Conservation (phyloP, 23 red algal genomes). For the Agarophyton chilense region DNA sequence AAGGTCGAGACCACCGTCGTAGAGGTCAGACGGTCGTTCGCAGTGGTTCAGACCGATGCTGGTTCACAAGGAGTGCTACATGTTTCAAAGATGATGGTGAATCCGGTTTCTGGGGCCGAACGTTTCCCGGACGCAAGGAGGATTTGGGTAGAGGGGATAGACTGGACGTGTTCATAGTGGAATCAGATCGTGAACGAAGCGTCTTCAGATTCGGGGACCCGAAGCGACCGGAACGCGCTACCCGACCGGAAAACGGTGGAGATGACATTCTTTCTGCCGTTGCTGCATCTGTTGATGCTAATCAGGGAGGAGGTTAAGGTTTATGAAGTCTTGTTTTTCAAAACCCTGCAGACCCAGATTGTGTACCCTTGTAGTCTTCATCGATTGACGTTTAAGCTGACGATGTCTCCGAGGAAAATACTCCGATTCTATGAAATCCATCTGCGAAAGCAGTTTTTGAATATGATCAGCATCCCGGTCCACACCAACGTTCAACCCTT, state of each 20-base stretch:
- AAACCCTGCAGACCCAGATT: too few relatives aligned
- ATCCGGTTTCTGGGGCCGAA: background rate
- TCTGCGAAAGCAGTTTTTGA: too few relatives aligned
- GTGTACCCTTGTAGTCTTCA: too few relatives aligned
- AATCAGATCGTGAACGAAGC: slow-evolving; percentile 19
- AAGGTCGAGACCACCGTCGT: slow-evolving; percentile 27
- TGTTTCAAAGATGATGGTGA: slow-evolving; percentile 65
- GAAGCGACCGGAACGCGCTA: background rate
- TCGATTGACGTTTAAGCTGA: too few relatives aligned
- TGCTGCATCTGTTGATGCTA: background rate
- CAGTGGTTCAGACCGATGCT: slow-evolving; percentile 8
- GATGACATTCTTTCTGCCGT: slow-evolving; percentile 23
- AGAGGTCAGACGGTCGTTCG: slow-evolving; percentile 36
- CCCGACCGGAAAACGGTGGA: background rate
- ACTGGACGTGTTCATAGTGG: slow-evolving; percentile 32
- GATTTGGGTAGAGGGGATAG: slow-evolving; percentile 12
- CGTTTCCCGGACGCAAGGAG: slow-evolving; percentile 40
- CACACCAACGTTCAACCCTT: too few relatives aligned
- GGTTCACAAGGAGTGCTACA: slow-evolving; percentile 47
- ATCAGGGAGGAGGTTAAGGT: background rate
- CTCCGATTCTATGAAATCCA: too few relatives aligned
- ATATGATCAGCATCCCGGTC: too few relatives aligned
- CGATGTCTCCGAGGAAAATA: too few relatives aligned
- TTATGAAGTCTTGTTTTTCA: background rate
- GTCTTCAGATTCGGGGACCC: slow-evolving; percentile 44